Evolutionary conservation across 768 basidiomycete species (phyloP).

Genomic region (Suillus hirtellus): DNA sequence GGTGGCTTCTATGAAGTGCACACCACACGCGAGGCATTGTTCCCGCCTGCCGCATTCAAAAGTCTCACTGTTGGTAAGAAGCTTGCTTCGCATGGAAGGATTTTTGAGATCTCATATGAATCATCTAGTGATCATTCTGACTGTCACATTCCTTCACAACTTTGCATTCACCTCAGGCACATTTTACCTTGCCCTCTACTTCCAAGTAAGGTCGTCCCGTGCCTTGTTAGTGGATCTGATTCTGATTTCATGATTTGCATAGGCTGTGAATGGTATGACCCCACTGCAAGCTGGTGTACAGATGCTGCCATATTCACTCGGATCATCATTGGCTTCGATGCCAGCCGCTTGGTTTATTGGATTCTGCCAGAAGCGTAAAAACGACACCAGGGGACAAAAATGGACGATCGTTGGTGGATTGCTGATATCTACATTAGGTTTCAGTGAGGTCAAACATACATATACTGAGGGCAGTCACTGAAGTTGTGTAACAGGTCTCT

Average conservation of each 20-base stretch:
- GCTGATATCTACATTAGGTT: constrained; percentile 65
- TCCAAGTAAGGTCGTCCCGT: constrained; percentile 53
- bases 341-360: constrained; percentile 84
- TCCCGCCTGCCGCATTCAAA: constrained; percentile 64
- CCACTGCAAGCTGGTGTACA: constrained; percentile 72
- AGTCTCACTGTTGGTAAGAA: constrained; percentile 58
- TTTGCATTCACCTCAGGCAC: constrained; percentile 83
- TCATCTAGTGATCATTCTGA: constrained; percentile 57
- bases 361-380: constrained; percentile 56
- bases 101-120: constrained; percentile 13
- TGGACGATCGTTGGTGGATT: constrained; percentile 64
- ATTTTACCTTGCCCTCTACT: constrained; percentile 83
- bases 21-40: constrained; percentile 69
- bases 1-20: constrained; percentile 69
- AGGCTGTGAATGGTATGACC: constrained; percentile 73
- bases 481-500: constrained; percentile 51
- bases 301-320: constrained; percentile 82
- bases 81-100: constrained; percentile 11
- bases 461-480: constrained; percentile 8
- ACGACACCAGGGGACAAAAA: constrained; percentile 65
- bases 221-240: constrained; percentile 10
- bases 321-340: constrained; percentile 82
- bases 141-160: constrained; percentile 78
- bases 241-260: constrained; percentile 12
- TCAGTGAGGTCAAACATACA: constrained; percentile 49